Evolutionary conservation across 208 protist genomes (phyloP), one percentile per base, ranked within the genome.

Genomic region (Trypanosoma scelopori): DNA sequence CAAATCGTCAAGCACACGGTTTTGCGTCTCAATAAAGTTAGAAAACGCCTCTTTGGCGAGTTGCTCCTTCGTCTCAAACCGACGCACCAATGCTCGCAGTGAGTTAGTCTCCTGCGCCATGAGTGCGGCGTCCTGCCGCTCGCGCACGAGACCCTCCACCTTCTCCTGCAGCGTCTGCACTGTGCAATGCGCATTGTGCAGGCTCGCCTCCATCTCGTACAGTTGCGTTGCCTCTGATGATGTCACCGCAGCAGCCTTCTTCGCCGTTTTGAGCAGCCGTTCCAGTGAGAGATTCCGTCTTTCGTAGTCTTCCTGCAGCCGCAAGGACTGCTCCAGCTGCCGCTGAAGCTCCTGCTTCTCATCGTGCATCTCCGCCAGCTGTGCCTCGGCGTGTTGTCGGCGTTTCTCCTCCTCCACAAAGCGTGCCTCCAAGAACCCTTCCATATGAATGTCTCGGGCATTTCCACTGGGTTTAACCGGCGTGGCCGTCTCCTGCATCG

Each of bases 191-290:
- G 78, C 68, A 37, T 69, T 72, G 23, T 78, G 65, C n/a, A 92
- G 64, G 16, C 27, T 56, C 15, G 80, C 60, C 62, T 89, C 86
- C 73, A 89, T 74, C 22, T 85, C 78, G 41, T 76, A 80, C 13
- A 87, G 16, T 37, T 72, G 72, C 12, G 83, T 66, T 15, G 85
- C 79, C 37, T 82, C 81, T 0, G 71, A 51, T 12, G 74, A 65
- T 15, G 65, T 66, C 6, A 84, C 75, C 48, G 78, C 78, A 0
- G 86, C 86, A 0, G 86, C 82, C 11, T 71, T 70, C 56, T 83
- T 81, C 18, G 83, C 69, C 0, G 81, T 64, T 43, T 70, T 69
- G 18, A 89, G 69, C 12, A 72, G 69, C 16, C 75, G 76, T 48
- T 71, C 53, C n/a, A 85, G 52, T 49, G 79, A 52, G 7, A 52